Conservation (phyloP, 139 green algal genomes). For the Closterium sp. region DNA sequence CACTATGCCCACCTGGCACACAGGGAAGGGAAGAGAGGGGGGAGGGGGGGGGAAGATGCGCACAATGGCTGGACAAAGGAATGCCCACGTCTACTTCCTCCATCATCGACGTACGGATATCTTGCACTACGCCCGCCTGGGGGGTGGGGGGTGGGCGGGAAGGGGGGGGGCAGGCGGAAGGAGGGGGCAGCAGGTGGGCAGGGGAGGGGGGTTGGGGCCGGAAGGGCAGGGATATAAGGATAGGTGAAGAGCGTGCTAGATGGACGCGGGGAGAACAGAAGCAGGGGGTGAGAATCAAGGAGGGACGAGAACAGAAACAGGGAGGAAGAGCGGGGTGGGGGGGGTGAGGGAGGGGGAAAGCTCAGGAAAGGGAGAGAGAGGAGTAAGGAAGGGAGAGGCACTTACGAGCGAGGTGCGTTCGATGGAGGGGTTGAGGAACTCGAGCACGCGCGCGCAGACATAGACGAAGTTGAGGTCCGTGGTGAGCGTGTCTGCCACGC, state of each 20-base stretch:
- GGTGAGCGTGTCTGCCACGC: constrained; percentile 83
- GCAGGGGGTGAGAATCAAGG: too few species aligned
- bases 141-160: too few species aligned
- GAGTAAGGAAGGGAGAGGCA: neutral
- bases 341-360: too few species aligned
- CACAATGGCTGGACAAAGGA: too few species aligned
- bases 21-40: too few species aligned
- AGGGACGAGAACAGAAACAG: too few species aligned
- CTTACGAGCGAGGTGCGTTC: constrained; percentile 70
- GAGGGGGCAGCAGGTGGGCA: constrained; percentile 55
- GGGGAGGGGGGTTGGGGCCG: neutral
- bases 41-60: too few species aligned
- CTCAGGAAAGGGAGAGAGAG: neutral
- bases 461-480: constrained; percentile 90
- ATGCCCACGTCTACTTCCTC: constrained; percentile 84
- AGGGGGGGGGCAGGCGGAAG: neutral
- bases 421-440: constrained; percentile 68
- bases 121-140: constrained; percentile 62
- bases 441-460: constrained; percentile 63
- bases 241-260: too few species aligned
- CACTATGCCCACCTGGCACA: constrained; percentile 61
- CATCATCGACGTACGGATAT: constrained; percentile 80
- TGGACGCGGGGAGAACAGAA: too few species aligned
- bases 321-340: too few species aligned
- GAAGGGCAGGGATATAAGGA: too few species aligned